Conservation (phyloP, 306 rosid species). For the Parietaria judaica region DNA sequence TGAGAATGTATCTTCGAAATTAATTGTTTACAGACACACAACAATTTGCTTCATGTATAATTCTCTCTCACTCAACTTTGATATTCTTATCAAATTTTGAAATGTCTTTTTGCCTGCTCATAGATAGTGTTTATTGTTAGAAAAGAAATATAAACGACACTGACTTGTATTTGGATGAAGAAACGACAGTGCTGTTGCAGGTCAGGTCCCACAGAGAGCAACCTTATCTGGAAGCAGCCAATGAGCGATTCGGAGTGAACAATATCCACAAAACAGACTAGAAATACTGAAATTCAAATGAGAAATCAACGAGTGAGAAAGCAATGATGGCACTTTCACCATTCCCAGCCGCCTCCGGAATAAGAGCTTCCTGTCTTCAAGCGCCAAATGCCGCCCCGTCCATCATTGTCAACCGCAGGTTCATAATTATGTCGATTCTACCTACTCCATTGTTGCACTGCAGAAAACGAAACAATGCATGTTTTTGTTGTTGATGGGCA, state of each 20-base stretch:
- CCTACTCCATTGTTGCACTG: too few relatives aligned
- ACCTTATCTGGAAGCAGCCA: constrained; percentile 69
- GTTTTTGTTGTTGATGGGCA: constrained; percentile 15
- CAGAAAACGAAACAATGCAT: background rate
- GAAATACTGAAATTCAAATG: too few relatives aligned
- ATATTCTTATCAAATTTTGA: too few relatives aligned
- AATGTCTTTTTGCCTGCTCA: too few relatives aligned
- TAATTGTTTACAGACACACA: too few relatives aligned
- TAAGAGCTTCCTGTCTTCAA: constrained; percentile 11
- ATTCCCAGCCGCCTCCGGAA: background rate
- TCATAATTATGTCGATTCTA: too few relatives aligned
- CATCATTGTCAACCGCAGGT: constrained; percentile 33
- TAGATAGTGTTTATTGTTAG: too few relatives aligned
- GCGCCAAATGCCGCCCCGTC: constrained; percentile 8
- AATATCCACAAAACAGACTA: constrained; percentile 21
- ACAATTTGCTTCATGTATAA: too few relatives aligned
- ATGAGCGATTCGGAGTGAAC: constrained; percentile 21
- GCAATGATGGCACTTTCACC: constrained; percentile 24
- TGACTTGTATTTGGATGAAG: too few relatives aligned
- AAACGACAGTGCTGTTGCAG: background rate
- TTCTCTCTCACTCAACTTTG: background rate
- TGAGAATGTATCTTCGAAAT: too few relatives aligned
- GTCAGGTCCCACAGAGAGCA: constrained; percentile 47
- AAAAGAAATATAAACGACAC: too few relatives aligned
- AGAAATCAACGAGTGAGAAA: too few relatives aligned